Evolutionary conservation across 1,139 yeast species (phyloP).

Genomic region (Taphrina communis): DNA sequence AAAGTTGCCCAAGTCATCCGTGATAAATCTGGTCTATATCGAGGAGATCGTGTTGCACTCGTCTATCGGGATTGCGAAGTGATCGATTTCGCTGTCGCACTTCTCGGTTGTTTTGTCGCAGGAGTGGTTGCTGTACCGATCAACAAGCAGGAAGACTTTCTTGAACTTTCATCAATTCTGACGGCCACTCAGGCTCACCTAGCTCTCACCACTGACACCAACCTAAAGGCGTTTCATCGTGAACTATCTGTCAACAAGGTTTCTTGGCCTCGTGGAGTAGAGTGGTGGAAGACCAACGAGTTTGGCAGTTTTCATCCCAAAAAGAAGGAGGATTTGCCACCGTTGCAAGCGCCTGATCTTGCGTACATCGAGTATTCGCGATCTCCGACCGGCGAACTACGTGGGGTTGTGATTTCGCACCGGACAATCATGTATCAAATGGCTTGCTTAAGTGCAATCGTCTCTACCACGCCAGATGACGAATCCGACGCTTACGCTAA

Average conservation of each 20-base stretch:
- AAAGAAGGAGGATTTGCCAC: constrained; percentile 67
- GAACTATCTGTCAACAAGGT: constrained; percentile 57
- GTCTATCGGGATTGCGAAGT: constrained; percentile 85
- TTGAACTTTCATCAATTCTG: constrained; percentile 61
- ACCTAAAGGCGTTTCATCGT: constrained; percentile 72
- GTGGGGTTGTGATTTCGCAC: constrained; percentile 94
- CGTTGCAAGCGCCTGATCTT: constrained; percentile 72
- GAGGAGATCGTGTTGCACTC: constrained; percentile 82
- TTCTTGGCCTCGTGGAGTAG: constrained; percentile 64
- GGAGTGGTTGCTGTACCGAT: constrained; percentile 93
- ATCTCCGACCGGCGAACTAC: constrained; percentile 85
- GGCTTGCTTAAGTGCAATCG: constrained; percentile 71
- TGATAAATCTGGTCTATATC: constrained; percentile 72
- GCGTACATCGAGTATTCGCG: constrained; percentile 94
- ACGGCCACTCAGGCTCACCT: constrained; percentile 76
- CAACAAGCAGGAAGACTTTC: constrained; percentile 48
- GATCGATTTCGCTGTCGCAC: constrained; percentile 80
- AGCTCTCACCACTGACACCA: constrained; percentile 79
- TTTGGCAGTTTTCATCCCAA: constrained; percentile 72
- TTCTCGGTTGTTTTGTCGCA: constrained; percentile 90
- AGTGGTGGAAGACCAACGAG: constrained; percentile 86
- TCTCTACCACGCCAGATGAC: constrained; percentile 56
- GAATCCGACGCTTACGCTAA: constrained; percentile 21
- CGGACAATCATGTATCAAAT: constrained; percentile 87
- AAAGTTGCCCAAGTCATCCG: constrained; percentile 86